Percentiles rank a stretch among this genome's conserved stretches.
phyloP scores from a whole-genome alignment of 768 basidiomycete species.

The Gelatoporia subvermispora region DNA sequence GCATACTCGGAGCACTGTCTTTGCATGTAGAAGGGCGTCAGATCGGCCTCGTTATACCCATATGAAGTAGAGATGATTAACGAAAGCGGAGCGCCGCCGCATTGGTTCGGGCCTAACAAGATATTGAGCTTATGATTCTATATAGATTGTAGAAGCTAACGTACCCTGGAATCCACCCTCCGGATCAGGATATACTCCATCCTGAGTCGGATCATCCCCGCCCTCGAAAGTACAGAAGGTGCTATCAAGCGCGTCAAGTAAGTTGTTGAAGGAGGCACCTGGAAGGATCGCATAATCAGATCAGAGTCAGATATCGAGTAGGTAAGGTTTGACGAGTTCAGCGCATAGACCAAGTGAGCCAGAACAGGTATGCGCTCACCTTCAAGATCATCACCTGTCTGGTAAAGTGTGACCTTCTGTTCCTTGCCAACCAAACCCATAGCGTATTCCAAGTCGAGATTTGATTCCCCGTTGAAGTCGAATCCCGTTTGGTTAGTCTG shows the following conservation, averaged over 20 bases:
- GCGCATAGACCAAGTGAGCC: no score
- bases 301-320: no score
- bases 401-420: constrained; percentile 19
- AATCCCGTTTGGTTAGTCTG: constrained; percentile 43
- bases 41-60: constrained; percentile 29
- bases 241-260: constrained; percentile 40
- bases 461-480: constrained; percentile 57
- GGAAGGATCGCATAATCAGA: background rate
- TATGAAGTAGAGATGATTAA: constrained; percentile 42
- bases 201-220: constrained; percentile 36
- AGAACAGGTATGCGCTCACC: constrained; percentile 1
- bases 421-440: constrained; percentile 38
- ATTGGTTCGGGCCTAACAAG: constrained; percentile 13
- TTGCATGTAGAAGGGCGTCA: constrained; percentile 30
- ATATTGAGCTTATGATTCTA: background rate
- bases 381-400: constrained; percentile 18
- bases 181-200: constrained; percentile 39
- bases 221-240: constrained; percentile 42
- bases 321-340: no score
- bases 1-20: constrained; percentile 43
- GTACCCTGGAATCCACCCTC: constrained; percentile 34
- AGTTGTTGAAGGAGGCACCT: constrained; percentile 42
- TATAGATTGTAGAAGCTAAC: constrained; percentile 8
- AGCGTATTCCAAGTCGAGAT: constrained; percentile 69
- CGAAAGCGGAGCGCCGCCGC: constrained; percentile 30